Base-by-base conservation (phyloP, 73 alveolate genomes). In the Paramecium pentaurelia region DNA sequence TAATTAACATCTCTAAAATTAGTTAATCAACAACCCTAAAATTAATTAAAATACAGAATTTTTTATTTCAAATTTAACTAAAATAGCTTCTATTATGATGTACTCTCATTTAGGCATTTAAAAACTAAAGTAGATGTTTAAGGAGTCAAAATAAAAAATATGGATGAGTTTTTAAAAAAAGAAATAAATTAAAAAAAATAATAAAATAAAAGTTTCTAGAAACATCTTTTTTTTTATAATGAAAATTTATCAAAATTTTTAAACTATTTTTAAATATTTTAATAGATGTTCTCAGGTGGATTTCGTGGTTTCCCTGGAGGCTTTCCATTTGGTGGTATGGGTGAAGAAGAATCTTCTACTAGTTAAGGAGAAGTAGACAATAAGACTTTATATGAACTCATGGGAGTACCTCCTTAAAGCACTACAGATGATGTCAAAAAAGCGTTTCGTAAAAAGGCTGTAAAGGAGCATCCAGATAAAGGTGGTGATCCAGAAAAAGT, bases 391-490 rank as follows among this genome's bases (percentile, higher is more conserved):
- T 98, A 98, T 92, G 98, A 97, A 60, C 45, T 96, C 5, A 92
- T 98, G 71, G 99, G 99, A 7, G 99, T 98, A 18, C 94, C 88
- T 14, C 95, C 98, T 92, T 94, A 51, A 36, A 73, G 60, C 18
- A 45, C 99, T 10, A 85, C 93, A 68, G 99, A 96, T 77, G 99
- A 98, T 25, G 96, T 98, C 70, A 96, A 94, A 80, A 97, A 97
- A 86, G 99, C 99, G 12, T 98, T 95, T 47, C 96, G 97, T 45
- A 94, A 86, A 92, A 95, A 94, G 93, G 98, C 97, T 86, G 64
- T 93, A 28, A 95, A 95, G 92, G 97, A 98, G 89, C 99, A 98
- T 93, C 99, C 99, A 40, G 99, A 98, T 89, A 98, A 98, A 92
- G 99, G 99, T 12, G 99, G 99, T 32, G 98, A 95, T 86, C 98